Percentiles rank a stretch among this genome's conserved stretches.
These are phyloP conservation scores for Castanea mollissima DNA, from an alignment of 306 rosid species.

Conservation along the genomic window DNA sequence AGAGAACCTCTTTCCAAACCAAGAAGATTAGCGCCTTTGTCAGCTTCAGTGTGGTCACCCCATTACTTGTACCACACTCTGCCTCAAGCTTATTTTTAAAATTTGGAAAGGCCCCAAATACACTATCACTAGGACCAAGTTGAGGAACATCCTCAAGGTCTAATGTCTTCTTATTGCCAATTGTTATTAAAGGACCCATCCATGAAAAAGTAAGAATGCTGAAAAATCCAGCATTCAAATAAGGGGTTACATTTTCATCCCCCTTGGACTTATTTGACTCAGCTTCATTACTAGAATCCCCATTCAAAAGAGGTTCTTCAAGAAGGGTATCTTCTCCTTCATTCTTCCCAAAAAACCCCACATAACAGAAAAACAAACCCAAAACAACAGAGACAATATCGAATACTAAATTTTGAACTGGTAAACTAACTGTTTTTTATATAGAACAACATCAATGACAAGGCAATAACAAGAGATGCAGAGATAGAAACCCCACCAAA, in stretches of 20 bases:
- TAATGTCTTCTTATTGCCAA: conserved; percentile 43
- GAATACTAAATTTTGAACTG: conserved; percentile 30
- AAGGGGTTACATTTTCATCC: conserved; percentile 35
- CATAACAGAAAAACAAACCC: conserved; percentile 37
- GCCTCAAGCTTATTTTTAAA: conserved; percentile 35
- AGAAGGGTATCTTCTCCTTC: conserved; percentile 21
- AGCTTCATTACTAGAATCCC: conserved; percentile 13
- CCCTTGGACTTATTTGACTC: conserved; percentile 26
- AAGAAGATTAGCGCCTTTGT: conserved; percentile 35
- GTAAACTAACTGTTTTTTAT: conserved; percentile 17
- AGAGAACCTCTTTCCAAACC: conserved; percentile 39
- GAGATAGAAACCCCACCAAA: conserved; percentile 53
- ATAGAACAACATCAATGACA: conserved; percentile 26
- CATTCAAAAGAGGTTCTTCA: conserved; percentile 45
- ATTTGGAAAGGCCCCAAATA: conserved; percentile 25
- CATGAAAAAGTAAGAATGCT: conserved; percentile 45
- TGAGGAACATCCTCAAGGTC: conserved; percentile 62
- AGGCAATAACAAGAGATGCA: conserved; percentile 35
- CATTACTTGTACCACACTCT: conserved; percentile 22
- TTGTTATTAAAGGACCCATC: conserved; percentile 43
- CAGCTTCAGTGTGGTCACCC: conserved; percentile 32
- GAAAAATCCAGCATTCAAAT: conserved; percentile 44
- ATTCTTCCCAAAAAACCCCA: conserved; percentile 31
- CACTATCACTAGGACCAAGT: conserved; percentile 37
- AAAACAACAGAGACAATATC: conserved; percentile 31